These are phyloP conservation scores for Pholiota adiposa DNA, from an alignment of 1,284 basidiomycete species.

Conservation along the genomic window DNA sequence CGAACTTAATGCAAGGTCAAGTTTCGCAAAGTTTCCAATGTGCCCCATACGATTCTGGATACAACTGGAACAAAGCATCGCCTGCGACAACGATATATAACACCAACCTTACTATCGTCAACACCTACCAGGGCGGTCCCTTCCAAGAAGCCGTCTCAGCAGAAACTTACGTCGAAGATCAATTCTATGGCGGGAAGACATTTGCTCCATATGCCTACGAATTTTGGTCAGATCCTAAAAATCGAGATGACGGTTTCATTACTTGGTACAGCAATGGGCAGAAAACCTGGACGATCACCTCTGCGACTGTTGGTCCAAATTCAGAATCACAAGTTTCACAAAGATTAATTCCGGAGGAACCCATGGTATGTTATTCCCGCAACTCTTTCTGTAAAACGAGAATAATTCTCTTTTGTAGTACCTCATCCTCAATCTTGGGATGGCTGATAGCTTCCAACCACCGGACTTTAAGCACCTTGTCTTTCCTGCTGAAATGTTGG, in stretches of 20 bases:
- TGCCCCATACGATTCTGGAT: slow-evolving; percentile 80
- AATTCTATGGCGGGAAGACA: slow-evolving; percentile 55
- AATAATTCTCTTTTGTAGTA: slow-evolving; percentile 47
- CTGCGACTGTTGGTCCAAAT: slow-evolving; percentile 66
- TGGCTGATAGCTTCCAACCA: slow-evolving; percentile 70
- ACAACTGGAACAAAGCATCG: slow-evolving; percentile 60
- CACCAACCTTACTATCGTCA: slow-evolving; percentile 54
- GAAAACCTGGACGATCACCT: slow-evolving; percentile 69
- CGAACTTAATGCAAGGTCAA: slow-evolving; percentile 54
- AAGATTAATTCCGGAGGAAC: slow-evolving; percentile 75
- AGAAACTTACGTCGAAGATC: slow-evolving; percentile 57
- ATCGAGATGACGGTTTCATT: slow-evolving; percentile 69
- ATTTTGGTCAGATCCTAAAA: slow-evolving; percentile 69
- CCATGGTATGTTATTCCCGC: slow-evolving; percentile 48
- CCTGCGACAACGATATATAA: slow-evolving; percentile 62
- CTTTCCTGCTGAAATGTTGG: slow-evolving; percentile 73
- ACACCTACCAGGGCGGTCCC: slow-evolving; percentile 75
- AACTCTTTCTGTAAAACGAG: neutral
- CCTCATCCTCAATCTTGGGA: slow-evolving; percentile 75
- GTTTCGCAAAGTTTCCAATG: slow-evolving; percentile 82
- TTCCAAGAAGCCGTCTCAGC: slow-evolving; percentile 84
- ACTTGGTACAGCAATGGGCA: slow-evolving; percentile 72
- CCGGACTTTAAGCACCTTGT: slow-evolving; percentile 67
- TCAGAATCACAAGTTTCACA: slow-evolving; percentile 52
- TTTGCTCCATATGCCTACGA: slow-evolving; percentile 74